A percentile compares a stretch with the other conserved stretches of the same genome.
phyloP scores from a whole-genome alignment of 2,329 filamentous ascomycete species.

The Teratosphaeria viscida region DNA sequence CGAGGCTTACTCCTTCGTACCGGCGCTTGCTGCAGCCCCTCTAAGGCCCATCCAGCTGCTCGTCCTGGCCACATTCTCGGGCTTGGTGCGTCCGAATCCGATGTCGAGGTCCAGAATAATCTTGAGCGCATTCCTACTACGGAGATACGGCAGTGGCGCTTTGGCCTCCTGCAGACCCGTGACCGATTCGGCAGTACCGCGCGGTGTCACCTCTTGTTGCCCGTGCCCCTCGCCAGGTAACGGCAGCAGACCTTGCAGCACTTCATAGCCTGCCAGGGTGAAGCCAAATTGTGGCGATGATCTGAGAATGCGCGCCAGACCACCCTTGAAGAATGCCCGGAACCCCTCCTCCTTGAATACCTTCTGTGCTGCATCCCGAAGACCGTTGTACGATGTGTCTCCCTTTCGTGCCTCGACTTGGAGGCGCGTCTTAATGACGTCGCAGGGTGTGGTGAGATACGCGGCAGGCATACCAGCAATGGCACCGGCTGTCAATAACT shows the following conservation, averaged over 20 bases:
- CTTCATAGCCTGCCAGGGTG: slow-evolving; percentile 88
- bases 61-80: not conserved
- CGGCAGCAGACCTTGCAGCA: slow-evolving; percentile 72
- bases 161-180: slow-evolving; percentile 54
- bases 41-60: not conserved
- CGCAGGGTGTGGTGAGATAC: slow-evolving; percentile 93
- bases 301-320: slow-evolving; percentile 85
- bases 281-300: slow-evolving; percentile 97
- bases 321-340: slow-evolving; percentile 96
- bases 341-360: slow-evolving; percentile 88
- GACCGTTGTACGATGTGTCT: slow-evolving; percentile 74
- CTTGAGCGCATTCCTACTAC: slow-evolving; percentile 85
- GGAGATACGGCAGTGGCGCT: slow-evolving; percentile 53
- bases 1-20: not conserved
- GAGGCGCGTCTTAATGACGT: slow-evolving; percentile 97
- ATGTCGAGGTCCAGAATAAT: slow-evolving; percentile 90
- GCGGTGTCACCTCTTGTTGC: slow-evolving; percentile 39
- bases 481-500: slow-evolving; percentile 87
- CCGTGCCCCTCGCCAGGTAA: slow-evolving; percentile 54
- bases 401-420: slow-evolving; percentile 97
- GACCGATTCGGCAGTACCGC: slow-evolving; percentile 52
- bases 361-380: slow-evolving; percentile 74
- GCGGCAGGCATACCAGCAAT: slow-evolving; percentile 53
- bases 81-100: slow-evolving; percentile 58
- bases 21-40: not conserved